Evolutionary conservation across 768 basidiomycete species (phyloP), one percentile per base, ranked within the genome.

Genomic region (Pisolithus albus): DNA sequence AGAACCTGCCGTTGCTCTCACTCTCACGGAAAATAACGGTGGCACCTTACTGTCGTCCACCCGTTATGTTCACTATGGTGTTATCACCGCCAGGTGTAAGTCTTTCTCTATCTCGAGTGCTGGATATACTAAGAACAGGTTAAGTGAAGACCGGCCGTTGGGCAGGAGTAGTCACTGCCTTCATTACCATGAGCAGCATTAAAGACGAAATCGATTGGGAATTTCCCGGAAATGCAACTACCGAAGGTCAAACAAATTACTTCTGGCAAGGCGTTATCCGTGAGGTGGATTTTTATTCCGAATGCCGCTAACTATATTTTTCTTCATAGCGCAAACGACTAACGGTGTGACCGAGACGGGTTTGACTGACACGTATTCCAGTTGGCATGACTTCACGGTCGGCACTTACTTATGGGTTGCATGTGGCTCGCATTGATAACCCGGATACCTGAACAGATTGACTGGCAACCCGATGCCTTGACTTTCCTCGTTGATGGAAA

Each of bases 181-280:
- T 86, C 69, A 88, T 90, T 60, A 86, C 84, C 5, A 92, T 92
- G 90, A 81, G 79, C 59, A 80, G 84, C 56, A 75, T 90, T 59
- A 89, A 87, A 64, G 86, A 89, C 61, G 89, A 91, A 63, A 87
- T 92, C 47, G 88, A 92, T 56, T 90, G 89, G 88, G 88, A 90
- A 63, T 91, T 83, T 60, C 84, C 87, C 50, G 86, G 87, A 6
- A 71, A 71, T 43, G 60, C 68, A 18, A 83, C 81, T 2, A 79
- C 78, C 2, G 61, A 82, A 50, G 90, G 75, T 8, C 91, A 94
- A 68, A 83, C 81, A 37, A 92, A 92, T 63, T 85, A 72, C 59
- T 90, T 88, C 71, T 90, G 86, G 86, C 80, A 86, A 62, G 84
- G 84, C 26, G 49, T 74, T 49, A 78, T 88, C 49, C 81, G 83